phyloP scores from a whole-genome alignment of 495 filamentous ascomycete species.

The Penicillium lividum region DNA sequence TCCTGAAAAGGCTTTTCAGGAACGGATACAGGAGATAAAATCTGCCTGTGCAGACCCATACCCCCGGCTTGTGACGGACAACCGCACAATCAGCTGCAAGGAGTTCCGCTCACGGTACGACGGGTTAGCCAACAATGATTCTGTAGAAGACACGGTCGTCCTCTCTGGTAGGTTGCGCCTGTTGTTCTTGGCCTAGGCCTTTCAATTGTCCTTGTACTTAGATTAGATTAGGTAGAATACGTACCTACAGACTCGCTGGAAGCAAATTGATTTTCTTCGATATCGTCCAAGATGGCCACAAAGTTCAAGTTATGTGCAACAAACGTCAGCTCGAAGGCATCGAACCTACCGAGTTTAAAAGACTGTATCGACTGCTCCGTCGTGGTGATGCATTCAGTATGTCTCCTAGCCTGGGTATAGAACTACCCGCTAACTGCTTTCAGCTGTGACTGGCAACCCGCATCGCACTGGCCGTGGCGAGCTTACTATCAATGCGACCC shows the following conservation, averaged over 20 bases:
- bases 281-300: constrained; percentile 66
- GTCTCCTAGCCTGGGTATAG: constrained; percentile 26
- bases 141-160: constrained; percentile 46
- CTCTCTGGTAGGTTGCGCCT: constrained; percentile 47
- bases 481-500: constrained; percentile 68
- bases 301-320: constrained; percentile 74
- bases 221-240: constrained; percentile 64
- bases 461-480: constrained; percentile 73
- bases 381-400: constrained; percentile 79
- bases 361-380: constrained; percentile 57
- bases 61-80: constrained; percentile 46
- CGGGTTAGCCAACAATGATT: constrained; percentile 44
- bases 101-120: constrained; percentile 43
- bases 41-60: constrained; percentile 47
- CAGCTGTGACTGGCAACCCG: constrained; percentile 69
- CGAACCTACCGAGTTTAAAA: constrained; percentile 54
- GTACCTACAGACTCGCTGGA: constrained; percentile 56
- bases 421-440: constrained; percentile 1
- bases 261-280: constrained; percentile 84
- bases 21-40: constrained; percentile 53
- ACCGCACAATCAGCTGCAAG: constrained; percentile 34
- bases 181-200: constrained; percentile 18
- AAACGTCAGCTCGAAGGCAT: constrained; percentile 54
- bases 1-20: constrained; percentile 42
- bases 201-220: constrained; percentile 44